Conservation (phyloP, 1,139 yeast genomes). For the Suhomyces bolitotheri region DNA sequence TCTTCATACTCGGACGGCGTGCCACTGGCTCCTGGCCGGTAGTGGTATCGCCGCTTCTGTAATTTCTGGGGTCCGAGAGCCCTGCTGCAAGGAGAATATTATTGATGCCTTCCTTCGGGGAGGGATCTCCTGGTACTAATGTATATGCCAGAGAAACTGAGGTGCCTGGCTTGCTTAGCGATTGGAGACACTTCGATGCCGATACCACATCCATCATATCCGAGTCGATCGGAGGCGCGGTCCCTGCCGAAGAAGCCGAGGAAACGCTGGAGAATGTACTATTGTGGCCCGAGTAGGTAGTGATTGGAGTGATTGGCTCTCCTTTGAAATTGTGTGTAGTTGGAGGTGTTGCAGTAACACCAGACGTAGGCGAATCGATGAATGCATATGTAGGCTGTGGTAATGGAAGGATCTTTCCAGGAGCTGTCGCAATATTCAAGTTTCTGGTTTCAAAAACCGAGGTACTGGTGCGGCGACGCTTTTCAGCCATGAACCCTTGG, state of each 20-base stretch:
- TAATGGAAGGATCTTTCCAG: conserved; percentile 7
- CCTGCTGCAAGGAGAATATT: conserved; percentile 20
- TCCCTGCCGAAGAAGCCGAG: conserved; percentile 1
- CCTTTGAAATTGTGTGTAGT: conserved; percentile 7
- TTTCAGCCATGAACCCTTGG: conserved; percentile 1
- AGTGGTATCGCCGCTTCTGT: conserved; percentile 4
- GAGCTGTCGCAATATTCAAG: not conserved
- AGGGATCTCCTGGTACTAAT: conserved; percentile 3
- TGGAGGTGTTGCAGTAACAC: conserved; percentile 6
- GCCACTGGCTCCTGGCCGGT: conserved; percentile 11
- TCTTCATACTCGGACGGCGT: conserved; percentile 16
- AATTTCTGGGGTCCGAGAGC: conserved; percentile 5
- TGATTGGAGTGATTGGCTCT: conserved; percentile 11
- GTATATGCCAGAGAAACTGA: conserved; percentile 1
- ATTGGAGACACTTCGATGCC: conserved; percentile 44
- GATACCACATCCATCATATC: conserved; percentile 39
- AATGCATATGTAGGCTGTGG: conserved; percentile 10
- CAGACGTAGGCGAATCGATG: conserved; percentile 7
- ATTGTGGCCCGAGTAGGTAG: conserved; percentile 2
- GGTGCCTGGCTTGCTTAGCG: conserved; percentile 22
- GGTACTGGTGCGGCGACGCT: conserved; percentile 10
- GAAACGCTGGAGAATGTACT: conserved; percentile 5
- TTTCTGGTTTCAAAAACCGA: conserved; percentile 5
- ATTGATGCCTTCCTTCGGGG: conserved; percentile 15
- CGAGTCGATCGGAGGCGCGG: conserved; percentile 1